Base-by-base conservation (phyloP, 106 monocot species). In the Acorus calamus region DNA sequence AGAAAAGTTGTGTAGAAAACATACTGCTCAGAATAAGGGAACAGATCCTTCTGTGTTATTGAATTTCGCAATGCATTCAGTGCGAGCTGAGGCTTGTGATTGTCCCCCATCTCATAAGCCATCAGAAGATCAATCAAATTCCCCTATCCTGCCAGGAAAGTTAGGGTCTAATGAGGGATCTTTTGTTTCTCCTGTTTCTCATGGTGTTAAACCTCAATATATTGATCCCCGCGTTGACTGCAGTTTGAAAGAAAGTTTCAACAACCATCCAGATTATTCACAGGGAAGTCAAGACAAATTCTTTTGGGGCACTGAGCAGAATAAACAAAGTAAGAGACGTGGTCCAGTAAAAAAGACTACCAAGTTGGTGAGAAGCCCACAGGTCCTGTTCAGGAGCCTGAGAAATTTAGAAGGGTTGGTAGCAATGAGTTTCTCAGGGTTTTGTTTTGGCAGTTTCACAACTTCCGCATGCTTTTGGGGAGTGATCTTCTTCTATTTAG, bases 31-130 rank as follows among this genome's bases (percentile, higher is more conserved):
- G 61, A 64, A 82, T 44, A 84, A 77, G 75, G 69, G 70, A 43
- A 73, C 79, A 14, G 73, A 87, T 65, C 78, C 84, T 67, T 94
- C 94, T 42, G 87, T 91, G 12, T 91, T 96, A 57, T 68, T 85
- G 53, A 96, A 96, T 66, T 96, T 96, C 57, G 96, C 96, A 9
- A 91, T 84, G 91, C 96, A 96, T 51, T 96, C 96, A 11, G 96
- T 96, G 44, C 76, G 96, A 87, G 87, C 90, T 44, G 96, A 96
- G 78, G 96, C 96, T 67, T 96, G 96, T 74, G 96, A 96, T 72
- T 96, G 96, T 56, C 96, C 96, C 14, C 91, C 96, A 46, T 69
- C 73, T 83, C 76, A 87, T 62, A 46, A 77, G 44, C 73, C 86
- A 57, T 47, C 71, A 50, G 68, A 65, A 55, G 67, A 77, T 44